Base-by-base conservation (phyloP, 2,329 filamentous ascomycete genomes). In the Penicillium digitatum region DNA sequence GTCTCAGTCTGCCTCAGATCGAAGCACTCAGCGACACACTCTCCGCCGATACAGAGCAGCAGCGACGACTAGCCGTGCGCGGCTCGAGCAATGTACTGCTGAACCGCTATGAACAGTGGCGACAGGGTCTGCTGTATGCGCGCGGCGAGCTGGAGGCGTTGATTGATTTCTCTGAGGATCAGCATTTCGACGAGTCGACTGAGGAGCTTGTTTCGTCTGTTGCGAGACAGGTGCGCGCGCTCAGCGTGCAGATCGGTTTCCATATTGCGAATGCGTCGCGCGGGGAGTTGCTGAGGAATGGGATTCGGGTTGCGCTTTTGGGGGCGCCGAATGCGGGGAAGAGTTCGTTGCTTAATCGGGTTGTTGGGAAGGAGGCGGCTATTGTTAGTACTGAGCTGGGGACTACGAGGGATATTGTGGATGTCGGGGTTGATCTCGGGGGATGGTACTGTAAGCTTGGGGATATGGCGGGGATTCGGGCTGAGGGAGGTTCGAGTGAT, bases 131-230 rank as follows among this genome's bases (percentile, higher is more conserved):
- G 18, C 78, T 97, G 7, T 81, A 87, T 59, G 92, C 92, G 10
- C 84, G 94, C 2, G 94, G 90, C 10, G 92, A 97, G 74, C 81
- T 99, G 37, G 94, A 99, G 74, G 94, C 94, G 0, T 76, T 99
- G 62, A 97, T 99, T 58, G 94, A 99, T 73, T 99, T 99, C 70
- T 88, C 90, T 1, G 94, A 99, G 71, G 94, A 97, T 67, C 93
- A 99, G 74, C 89, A 97, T 75, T 95, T 99, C 67, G 92, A 97
- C 63, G 91, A 96, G 72, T 87, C 89, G 3, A 88, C 90, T 0
- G 76, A 80, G 0, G 82, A 88, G 52, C 79, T 97, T 22, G 80
- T 95, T 42, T 71, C 69, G 0, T 90, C 86, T 46, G 89, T 96
- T 29, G 81, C 84, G 1, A 63, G 62, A 0, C 85, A 91, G 66